Conservation (phyloP, 768 basidiomycete species). For the Leccinum truebloodii region DNA sequence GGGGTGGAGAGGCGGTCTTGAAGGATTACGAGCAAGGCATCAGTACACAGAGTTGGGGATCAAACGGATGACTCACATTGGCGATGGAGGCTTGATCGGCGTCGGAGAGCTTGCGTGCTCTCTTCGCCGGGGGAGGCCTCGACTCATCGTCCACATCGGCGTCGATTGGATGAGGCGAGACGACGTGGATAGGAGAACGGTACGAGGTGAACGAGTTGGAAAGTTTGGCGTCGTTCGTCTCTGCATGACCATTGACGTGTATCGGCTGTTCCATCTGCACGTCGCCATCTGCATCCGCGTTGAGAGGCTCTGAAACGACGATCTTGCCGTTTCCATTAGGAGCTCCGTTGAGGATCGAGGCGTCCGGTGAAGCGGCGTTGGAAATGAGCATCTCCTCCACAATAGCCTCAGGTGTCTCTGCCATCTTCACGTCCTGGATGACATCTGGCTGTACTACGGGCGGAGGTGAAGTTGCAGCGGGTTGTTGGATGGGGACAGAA, state of each 20-base stretch:
- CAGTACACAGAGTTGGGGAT: slow-evolving; percentile 55
- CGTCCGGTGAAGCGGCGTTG: slow-evolving; percentile 15
- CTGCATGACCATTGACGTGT: slow-evolving; percentile 29
- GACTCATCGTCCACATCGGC: slow-evolving; percentile 46
- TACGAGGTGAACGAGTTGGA: slow-evolving; percentile 34
- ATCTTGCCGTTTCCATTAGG: slow-evolving; percentile 30
- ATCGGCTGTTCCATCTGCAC: slow-evolving; percentile 30
- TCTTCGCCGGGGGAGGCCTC: slow-evolving; percentile 79
- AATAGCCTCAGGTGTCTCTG: slow-evolving; percentile 28
- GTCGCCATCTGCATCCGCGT: slow-evolving; percentile 31
- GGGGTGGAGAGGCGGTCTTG: slow-evolving; percentile 78
- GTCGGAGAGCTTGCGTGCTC: slow-evolving; percentile 74
- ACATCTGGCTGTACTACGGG: slow-evolving; percentile 46
- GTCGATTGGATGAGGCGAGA: slow-evolving; percentile 30
- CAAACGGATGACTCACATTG: slow-evolving; percentile 61
- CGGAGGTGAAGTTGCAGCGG: slow-evolving; percentile 48
- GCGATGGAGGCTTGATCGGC: slow-evolving; percentile 71
- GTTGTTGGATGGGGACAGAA: slow-evolving; percentile 45
- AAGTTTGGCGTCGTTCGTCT: slow-evolving; percentile 6
- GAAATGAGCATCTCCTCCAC: slow-evolving; percentile 19
- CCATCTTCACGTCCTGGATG: slow-evolving; percentile 59
- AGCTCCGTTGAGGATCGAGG: slow-evolving; percentile 2
- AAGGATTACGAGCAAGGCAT: slow-evolving; percentile 34
- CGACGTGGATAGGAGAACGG: slow-evolving; percentile 35
- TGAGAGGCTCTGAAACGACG: slow-evolving; percentile 33